Base-by-base conservation (phyloP, 352 stramenopile genomes). In the Pythium aphanidermatum region DNA sequence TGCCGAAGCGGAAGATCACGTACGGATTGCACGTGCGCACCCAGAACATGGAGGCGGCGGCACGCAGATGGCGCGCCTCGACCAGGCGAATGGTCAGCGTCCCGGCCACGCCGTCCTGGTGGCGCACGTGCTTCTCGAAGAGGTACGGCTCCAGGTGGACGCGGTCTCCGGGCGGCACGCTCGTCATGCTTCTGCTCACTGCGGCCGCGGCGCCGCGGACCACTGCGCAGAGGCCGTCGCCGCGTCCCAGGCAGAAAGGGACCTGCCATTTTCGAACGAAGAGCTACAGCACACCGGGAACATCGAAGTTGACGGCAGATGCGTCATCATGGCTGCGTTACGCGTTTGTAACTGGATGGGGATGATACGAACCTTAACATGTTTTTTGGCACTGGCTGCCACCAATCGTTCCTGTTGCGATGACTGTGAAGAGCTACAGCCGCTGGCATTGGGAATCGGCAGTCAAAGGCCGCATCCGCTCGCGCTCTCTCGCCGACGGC, bases 1-100 rank as follows among this genome's bases (percentile, higher is more conserved):
- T 85, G 29, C 79, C 79, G 21, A 87, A 46, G 30, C 79, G 76
- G 53, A 91, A 91, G 49, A 91, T 91, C 54, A 91, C 74, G 58
- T 91, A 91, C 24, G 79, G 76, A 33, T 88, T 88, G 56, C 79
- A 91, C 27, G 74, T 86, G 45, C 76, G 79, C 34, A 82, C 64
- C 70, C 78, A 87, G 53, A 91, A 91, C 74, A 91, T 86, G 48
- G 79, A 88, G 20, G 75, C 57, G 8, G 69, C 74, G 16, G 76
- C 75, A 16, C 66, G 76, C 32, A 91, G 62, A 54, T 86, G 81
- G 23, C 74, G 72, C 27, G 79, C 79, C 26, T 82, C 76, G 13
- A 91, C 61, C 12, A 91, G 57, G 0, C 79, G 74, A 40, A 91
- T 86, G 21, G 62, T 83, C 29, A 91, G 59, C 45, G 68, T 80